phyloP scores from a whole-genome alignment of 2,329 filamentous ascomycete species.

The Cladosporium sp. region DNA sequence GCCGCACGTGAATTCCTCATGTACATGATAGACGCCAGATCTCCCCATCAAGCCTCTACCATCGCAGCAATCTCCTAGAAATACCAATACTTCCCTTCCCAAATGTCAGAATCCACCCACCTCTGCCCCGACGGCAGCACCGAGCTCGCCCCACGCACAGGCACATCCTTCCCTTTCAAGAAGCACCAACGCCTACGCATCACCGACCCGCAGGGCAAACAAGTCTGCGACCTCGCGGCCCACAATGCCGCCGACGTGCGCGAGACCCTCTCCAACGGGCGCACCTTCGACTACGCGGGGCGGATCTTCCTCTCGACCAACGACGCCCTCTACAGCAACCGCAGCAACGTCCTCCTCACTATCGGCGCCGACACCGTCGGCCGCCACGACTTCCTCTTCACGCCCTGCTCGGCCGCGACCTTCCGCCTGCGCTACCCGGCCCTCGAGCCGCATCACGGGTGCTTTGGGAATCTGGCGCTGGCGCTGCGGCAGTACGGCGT shows the following conservation, averaged over 20 bases:
- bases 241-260: constrained; percentile 18
- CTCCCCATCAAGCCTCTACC: too few relatives aligned
- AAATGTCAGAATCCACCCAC: background rate
- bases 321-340: constrained; percentile 21
- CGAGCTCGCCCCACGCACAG: constrained; percentile 18
- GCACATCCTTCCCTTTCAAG: constrained; percentile 19
- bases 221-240: constrained; percentile 21
- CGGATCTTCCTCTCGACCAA: constrained; percentile 20
- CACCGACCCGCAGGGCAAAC: constrained; percentile 21
- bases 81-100: too few relatives aligned
- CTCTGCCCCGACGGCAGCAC: background rate
- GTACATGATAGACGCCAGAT: too few relatives aligned
- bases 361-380: constrained; percentile 20
- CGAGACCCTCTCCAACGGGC: constrained; percentile 22
- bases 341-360: constrained; percentile 18
- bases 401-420: constrained; percentile 22
- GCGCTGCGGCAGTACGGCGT: constrained; percentile 21
- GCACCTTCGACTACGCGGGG: constrained; percentile 23
- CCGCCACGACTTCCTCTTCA: constrained; percentile 22
- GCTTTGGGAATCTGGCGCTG: constrained; percentile 25
- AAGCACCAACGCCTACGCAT: constrained; percentile 21
- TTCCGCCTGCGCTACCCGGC: constrained; percentile 24
- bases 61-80: too few relatives aligned
- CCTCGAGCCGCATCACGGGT: constrained; percentile 24
- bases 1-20: too few relatives aligned